Base-by-base conservation (phyloP, 805 yeast species). In the Dipodascus geniculatus region DNA sequence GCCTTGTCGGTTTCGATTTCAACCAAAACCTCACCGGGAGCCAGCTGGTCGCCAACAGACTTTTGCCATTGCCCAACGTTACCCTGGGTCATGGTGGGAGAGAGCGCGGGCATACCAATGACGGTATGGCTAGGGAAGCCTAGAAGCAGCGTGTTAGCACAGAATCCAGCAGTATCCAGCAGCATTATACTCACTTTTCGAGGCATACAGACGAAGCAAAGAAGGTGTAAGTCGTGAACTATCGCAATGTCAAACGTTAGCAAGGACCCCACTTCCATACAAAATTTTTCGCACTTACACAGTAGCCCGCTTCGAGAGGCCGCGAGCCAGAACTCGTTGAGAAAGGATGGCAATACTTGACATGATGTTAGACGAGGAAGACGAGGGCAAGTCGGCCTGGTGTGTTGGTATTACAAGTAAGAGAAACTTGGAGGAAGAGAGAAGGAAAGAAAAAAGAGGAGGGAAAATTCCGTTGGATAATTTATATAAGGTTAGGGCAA, bases 81-180 rank as follows among this genome's bases (percentile, higher is more conserved):
- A 68, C 99, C 99, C 67, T 87, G 91, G 57, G 96, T 86, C 99
- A 93, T 93, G 53, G 99, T 93, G 60, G 99, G 99, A n/a, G 98
- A 91, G 64, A 93, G 76, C 8, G 99, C 99, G 50, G 99, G 99
- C 99, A 93, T 93, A 68, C 83, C 84, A 63, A 93, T 88, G 65
- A 93, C 82, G 56, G 85, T 81, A 72, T 93, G 97, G 20, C 81
- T 71, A 35, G 96, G 96, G 72, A 80, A 87, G 22, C 78, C 57
- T 55, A 28, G 42, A 49, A 44, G 23, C 17, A n/a, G n/a, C 11
- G 4, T 38, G 44, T 38, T 38, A 54, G 53, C 31, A 23, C 11
- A 17, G n/a, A 19, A 14, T 17, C 2, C 14, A 17, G 22, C n/a
- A 24, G 14, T 47, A 17, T 14, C 22, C 2, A 14, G 49, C 20